These are phyloP conservation scores for Hordeum vulgare DNA, from an alignment of 176 grass and related monocot species.

Conservation along the genomic window MorexV3_pseudomolecules_assembly NC_058519.1:473015069-473015568, in stretches of 20 bases:
- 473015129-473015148: no score
- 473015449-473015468: not conserved
- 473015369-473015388: constrained; percentile 4
- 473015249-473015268: not conserved
- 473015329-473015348: not conserved
- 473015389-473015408: not conserved
- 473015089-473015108: no score
- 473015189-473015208: not conserved
- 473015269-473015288: not conserved
- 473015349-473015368: not conserved
- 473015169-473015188: not conserved
- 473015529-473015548: not conserved
- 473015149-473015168: no score
- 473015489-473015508: not conserved
- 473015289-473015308: not conserved
- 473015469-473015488: not conserved
- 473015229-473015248: not conserved
- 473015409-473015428: not conserved
- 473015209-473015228: not conserved
- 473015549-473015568: not conserved
- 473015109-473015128: no score
- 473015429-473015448: not conserved
- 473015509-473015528: not conserved
- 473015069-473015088: no score
- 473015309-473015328: not conserved